Conservation (phyloP, 2,329 filamentous ascomycete species). For the Fragosphaeria purpurea region DNA sequence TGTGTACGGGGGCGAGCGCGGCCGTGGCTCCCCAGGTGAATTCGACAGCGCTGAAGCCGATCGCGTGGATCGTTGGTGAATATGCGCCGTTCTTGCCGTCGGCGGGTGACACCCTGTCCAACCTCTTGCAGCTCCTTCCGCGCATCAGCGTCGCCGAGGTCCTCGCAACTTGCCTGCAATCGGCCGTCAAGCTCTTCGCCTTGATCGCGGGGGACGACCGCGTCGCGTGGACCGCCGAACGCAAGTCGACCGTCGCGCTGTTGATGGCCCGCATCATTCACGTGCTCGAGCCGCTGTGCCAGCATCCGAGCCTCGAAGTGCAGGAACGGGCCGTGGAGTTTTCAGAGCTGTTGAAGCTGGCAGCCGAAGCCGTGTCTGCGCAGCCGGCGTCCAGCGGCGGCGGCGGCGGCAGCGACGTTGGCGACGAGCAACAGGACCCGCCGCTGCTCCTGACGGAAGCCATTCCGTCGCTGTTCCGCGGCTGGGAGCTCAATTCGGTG, state of each 20-base stretch:
- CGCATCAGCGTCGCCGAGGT: constrained; percentile 50
- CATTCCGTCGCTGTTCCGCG: constrained; percentile 76
- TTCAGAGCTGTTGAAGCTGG: constrained; percentile 77
- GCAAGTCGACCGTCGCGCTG: constrained; percentile 65
- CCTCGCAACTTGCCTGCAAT: constrained; percentile 72
- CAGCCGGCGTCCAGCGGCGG: constrained; percentile 44
- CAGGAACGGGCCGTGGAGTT: constrained; percentile 93
- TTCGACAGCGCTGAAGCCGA: constrained; percentile 60
- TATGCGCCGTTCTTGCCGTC: constrained; percentile 63
- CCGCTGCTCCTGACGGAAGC: constrained; percentile 83
- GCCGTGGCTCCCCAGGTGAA: constrained; percentile 41
- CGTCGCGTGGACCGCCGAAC: constrained; percentile 59
- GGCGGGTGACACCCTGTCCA: constrained; percentile 62
- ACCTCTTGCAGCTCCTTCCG: constrained; percentile 59
- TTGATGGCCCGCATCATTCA: constrained; percentile 74
- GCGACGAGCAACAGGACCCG: constrained; percentile 49
- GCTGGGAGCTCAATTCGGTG: constrained; percentile 86
- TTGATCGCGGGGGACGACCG: constrained; percentile 56
- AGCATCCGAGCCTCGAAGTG: constrained; percentile 83
- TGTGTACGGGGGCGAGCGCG: constrained; percentile 33
- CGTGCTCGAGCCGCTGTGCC: constrained; percentile 66
- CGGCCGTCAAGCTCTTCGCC: constrained; percentile 76
- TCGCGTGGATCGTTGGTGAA: constrained; percentile 83
- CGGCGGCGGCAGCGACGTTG: constrained; percentile 11
- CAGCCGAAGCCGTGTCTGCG: constrained; percentile 65